phyloP scores from a whole-genome alignment of 2,329 filamentous ascomycete species.

The Huntiella moniliformis region DNA sequence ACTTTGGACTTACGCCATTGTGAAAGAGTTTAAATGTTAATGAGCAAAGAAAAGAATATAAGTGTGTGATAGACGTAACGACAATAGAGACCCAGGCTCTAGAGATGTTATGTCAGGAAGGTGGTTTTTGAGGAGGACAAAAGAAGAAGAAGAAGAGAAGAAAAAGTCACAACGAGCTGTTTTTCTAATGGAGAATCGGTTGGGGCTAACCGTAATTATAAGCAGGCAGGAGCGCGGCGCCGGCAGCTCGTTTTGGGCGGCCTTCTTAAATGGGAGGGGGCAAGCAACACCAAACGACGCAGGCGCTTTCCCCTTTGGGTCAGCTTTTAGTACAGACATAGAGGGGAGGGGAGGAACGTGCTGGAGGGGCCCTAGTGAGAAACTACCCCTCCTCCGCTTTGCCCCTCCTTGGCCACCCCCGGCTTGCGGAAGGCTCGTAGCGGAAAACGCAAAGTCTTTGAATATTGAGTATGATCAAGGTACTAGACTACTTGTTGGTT shows the following conservation, averaged over 20 bases:
- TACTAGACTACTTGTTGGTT: too few relatives aligned
- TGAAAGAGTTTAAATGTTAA: slow-evolving; percentile 17
- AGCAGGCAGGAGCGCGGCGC: slow-evolving; percentile 3
- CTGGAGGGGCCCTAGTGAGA: too few relatives aligned
- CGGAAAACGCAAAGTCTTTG: too few relatives aligned
- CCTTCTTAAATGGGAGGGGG: background rate
- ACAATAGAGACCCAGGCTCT: slow-evolving; percentile 7
- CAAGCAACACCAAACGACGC: background rate
- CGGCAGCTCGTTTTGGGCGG: background rate
- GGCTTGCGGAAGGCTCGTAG: too few relatives aligned
- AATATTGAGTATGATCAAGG: too few relatives aligned
- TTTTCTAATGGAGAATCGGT: slow-evolving; percentile 4
- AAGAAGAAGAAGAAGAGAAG: slow-evolving; percentile 4
- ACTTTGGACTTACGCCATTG: slow-evolving; percentile 44
- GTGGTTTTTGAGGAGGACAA: background rate
- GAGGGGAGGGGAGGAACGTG: too few relatives aligned
- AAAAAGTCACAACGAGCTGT: slow-evolving; percentile 4
- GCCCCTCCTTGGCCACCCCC: too few relatives aligned
- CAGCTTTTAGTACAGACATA: too few relatives aligned
- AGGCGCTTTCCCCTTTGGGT: background rate
- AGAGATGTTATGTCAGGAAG: slow-evolving; percentile 8
- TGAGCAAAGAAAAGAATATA: background rate
- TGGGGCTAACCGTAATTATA: slow-evolving; percentile 9
- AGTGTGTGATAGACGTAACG: slow-evolving; percentile 4
- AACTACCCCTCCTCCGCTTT: too few relatives aligned